These are phyloP conservation scores for Malus asiatica DNA, from an alignment of 306 rosid species.

Conservation along the genomic window DNA sequence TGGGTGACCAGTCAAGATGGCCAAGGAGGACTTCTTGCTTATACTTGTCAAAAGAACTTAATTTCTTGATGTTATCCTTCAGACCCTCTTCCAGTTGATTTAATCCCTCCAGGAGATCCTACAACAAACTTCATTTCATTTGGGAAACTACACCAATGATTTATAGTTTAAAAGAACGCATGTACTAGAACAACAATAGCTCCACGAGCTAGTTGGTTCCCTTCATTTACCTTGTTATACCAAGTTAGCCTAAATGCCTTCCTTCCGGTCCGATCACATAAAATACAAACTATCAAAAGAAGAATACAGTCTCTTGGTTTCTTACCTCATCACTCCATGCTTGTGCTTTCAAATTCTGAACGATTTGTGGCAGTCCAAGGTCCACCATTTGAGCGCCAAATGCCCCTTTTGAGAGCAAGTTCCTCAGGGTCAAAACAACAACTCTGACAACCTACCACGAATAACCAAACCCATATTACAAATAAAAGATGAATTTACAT, in stretches of 20 bases:
- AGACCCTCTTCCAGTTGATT: conserved; percentile 80
- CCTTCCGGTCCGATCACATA: background rate
- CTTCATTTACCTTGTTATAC: conserved; percentile 5
- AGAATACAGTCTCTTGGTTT: conserved; percentile 11
- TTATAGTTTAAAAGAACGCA: background rate
- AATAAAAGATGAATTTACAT: conserved; percentile 13
- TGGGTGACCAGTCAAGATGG: conserved; percentile 96
- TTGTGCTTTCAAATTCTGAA: conserved; percentile 94
- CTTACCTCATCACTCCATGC: conserved; percentile 99
- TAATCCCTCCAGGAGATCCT: conserved; percentile 94
- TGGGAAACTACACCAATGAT: conserved; percentile 2
- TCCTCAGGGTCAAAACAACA: conserved; percentile 77
- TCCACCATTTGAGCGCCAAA: conserved; percentile 98
- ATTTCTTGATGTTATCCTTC: conserved; percentile 77
- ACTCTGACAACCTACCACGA: conserved; percentile 91
- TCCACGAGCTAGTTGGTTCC: background rate
- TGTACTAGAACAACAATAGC: background rate
- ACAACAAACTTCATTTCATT: conserved; percentile 18
- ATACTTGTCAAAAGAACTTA: conserved; percentile 86
- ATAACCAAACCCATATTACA: conserved; percentile 17
- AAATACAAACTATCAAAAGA: conserved; percentile 7
- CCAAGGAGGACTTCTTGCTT: conserved; percentile 96
- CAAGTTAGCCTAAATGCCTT: background rate
- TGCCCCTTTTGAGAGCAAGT: conserved; percentile 76
- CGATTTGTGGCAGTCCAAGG: conserved; percentile 84